These are phyloP conservation scores for Aschersonia sp. DNA, from an alignment of 2,329 filamentous ascomycete species.

Conservation along the genomic window DNA sequence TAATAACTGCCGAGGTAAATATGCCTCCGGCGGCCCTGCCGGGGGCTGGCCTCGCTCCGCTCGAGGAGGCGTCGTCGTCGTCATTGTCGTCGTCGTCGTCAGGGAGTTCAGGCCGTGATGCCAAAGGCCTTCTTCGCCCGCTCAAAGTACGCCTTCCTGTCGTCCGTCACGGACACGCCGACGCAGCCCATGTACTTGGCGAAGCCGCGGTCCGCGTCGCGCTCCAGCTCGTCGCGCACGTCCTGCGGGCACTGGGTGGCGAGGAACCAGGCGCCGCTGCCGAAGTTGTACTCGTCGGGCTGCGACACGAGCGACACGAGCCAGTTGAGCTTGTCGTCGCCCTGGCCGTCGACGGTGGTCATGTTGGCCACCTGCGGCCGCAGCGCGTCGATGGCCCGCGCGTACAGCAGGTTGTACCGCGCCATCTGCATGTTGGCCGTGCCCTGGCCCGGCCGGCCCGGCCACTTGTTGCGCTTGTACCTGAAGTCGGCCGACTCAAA, in stretches of 20 bases:
- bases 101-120: conserved; percentile 9
- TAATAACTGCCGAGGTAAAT: too few relatives aligned
- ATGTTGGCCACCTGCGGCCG: conserved; percentile 16
- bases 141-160: conserved; percentile 25
- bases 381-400: conserved; percentile 25
- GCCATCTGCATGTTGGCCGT: conserved; percentile 43
- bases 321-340: conserved; percentile 18
- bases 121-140: conserved; percentile 32
- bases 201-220: conserved; percentile 26
- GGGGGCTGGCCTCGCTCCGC: too few relatives aligned
- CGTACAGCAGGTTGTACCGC: conserved; percentile 30
- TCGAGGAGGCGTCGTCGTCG: background rate
- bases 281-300: conserved; percentile 38
- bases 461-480: conserved; percentile 51
- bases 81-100: background rate
- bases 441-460: conserved; percentile 51
- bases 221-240: conserved; percentile 18
- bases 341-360: conserved; percentile 11
- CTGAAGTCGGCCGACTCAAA: conserved; percentile 57
- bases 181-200: conserved; percentile 33
- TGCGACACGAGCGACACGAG: conserved; percentile 27
- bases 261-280: conserved; percentile 35
- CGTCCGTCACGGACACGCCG: conserved; percentile 16
- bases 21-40: too few relatives aligned
- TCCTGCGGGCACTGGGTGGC: conserved; percentile 22